phyloP scores from a whole-genome alignment of 371 early-diverging fungal genomes.

The Mucor saturninus region DNA sequence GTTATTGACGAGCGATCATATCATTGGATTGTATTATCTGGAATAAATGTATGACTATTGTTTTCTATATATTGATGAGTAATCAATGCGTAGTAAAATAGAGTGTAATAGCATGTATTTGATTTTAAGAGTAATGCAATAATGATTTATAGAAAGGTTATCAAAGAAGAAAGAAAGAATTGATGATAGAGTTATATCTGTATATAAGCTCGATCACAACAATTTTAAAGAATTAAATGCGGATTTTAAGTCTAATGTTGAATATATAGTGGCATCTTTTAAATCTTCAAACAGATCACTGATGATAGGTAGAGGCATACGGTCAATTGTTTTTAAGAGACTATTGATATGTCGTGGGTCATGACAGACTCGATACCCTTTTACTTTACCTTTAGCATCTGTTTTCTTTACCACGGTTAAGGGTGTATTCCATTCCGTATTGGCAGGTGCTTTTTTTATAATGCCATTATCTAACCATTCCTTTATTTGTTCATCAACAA shows the following conservation, averaged over 20 bases:
- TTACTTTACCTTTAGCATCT: slow-evolving; percentile 16
- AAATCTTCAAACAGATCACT: slow-evolving; percentile 22
- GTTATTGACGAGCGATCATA: too few relatives aligned
- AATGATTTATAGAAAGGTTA: too few relatives aligned
- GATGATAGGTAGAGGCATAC: slow-evolving; percentile 14
- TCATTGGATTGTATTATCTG: too few relatives aligned
- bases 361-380: slow-evolving; percentile 13
- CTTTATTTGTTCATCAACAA: slow-evolving; percentile 10
- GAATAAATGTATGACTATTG: too few relatives aligned
- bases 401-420: slow-evolving; percentile 16
- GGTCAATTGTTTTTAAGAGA: slow-evolving; percentile 6
- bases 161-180: too few relatives aligned
- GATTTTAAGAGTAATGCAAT: too few relatives aligned
- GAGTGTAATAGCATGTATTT: too few relatives aligned
- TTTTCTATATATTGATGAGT: too few relatives aligned
- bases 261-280: slow-evolving; percentile 7
- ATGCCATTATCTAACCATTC: slow-evolving; percentile 8
- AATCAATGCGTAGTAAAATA: too few relatives aligned
- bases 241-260: slow-evolving; percentile 16
- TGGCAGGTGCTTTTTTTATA: slow-evolving; percentile 6
- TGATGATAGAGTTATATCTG: too few relatives aligned
- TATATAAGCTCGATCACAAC: too few relatives aligned
- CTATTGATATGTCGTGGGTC: slow-evolving; percentile 20
- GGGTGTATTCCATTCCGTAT: slow-evolving; percentile 10
- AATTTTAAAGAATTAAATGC: slow-evolving; percentile 19